Conservation (phyloP, 75 land plant species). For the Larix kaempferi region DNA sequence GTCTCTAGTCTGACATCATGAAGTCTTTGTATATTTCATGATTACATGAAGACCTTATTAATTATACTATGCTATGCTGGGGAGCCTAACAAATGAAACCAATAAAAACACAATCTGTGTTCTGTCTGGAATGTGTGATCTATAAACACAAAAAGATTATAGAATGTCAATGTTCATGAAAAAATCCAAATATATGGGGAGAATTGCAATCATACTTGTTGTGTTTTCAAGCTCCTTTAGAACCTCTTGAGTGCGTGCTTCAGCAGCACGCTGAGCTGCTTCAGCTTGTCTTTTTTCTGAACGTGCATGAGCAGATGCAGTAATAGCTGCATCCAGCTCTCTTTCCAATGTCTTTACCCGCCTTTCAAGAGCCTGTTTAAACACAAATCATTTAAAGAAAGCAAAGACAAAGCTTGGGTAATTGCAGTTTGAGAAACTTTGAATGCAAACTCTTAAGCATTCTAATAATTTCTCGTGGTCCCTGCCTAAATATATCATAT, state of each 20-base stretch:
- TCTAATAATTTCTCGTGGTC: neutral
- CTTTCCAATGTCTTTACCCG: constrained; percentile 84
- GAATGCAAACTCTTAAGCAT: neutral
- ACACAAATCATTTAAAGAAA: neutral
- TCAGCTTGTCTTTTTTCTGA: constrained; percentile 90
- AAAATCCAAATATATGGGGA: neutral
- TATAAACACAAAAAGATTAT: neutral
- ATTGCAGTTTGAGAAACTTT: neutral
- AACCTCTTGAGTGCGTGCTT: constrained; percentile 72
- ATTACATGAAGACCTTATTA: neutral
- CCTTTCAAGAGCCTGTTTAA: constrained; percentile 76
- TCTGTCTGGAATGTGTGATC: neutral
- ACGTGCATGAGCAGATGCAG: constrained; percentile 89
- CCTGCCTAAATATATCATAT: neutral
- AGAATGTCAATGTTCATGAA: too few species aligned
- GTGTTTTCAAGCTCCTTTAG: constrained; percentile 93
- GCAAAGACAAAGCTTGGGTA: neutral
- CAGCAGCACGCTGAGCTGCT: constrained; percentile 78
- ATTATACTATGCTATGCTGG: neutral
- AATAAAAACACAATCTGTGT: neutral
- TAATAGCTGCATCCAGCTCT: constrained; percentile 93
- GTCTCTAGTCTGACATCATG: neutral
- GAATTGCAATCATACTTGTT: constrained; percentile 52
- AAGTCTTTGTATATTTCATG: neutral
- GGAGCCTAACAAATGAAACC: neutral